Percentiles rank a stretch among this genome's conserved stretches.
phyloP scores from a whole-genome alignment of 1,139 yeast species.

The Kodamaea fungicola region DNA sequence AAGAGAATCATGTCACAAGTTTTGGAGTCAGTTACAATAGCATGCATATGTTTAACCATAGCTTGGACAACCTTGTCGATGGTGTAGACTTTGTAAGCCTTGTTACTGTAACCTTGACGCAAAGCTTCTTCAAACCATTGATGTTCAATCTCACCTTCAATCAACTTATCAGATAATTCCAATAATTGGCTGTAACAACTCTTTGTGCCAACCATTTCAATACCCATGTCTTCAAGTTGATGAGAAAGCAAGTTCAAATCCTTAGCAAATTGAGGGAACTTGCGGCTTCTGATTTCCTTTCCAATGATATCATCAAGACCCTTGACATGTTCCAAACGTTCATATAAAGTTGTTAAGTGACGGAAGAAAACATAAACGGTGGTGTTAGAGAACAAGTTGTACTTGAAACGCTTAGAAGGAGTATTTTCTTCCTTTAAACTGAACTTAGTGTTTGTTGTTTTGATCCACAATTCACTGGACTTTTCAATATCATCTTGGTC shows the following conservation, averaged over 20 bases:
- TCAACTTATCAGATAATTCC: slow-evolving; percentile 65
- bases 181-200: slow-evolving; percentile 76
- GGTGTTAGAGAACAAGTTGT: slow-evolving; percentile 86
- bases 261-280: slow-evolving; percentile 77
- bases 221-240: slow-evolving; percentile 77
- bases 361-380: slow-evolving; percentile 89
- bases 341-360: slow-evolving; percentile 75
- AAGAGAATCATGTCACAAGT: slow-evolving; percentile 77
- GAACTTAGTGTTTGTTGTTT: slow-evolving; percentile 37
- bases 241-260: slow-evolving; percentile 81
- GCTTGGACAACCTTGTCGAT: slow-evolving; percentile 91
- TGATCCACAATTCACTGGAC: slow-evolving; percentile 68
- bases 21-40: slow-evolving; percentile 73
- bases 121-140: slow-evolving; percentile 94
- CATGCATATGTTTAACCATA: slow-evolving; percentile 83
- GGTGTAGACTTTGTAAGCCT: slow-evolving; percentile 89
- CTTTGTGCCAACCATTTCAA: slow-evolving; percentile 65
- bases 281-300: slow-evolving; percentile 64
- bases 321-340: slow-evolving; percentile 76
- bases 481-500: slow-evolving; percentile 46
- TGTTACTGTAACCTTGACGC: slow-evolving; percentile 92
- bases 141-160: slow-evolving; percentile 90
- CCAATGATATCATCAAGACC: slow-evolving; percentile 61
- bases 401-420: slow-evolving; percentile 40
- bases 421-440: slow-evolving; percentile 22